Evolutionary conservation across 163 green algal species (phyloP).

Genomic region (Prototheca wickerhamii): DNA sequence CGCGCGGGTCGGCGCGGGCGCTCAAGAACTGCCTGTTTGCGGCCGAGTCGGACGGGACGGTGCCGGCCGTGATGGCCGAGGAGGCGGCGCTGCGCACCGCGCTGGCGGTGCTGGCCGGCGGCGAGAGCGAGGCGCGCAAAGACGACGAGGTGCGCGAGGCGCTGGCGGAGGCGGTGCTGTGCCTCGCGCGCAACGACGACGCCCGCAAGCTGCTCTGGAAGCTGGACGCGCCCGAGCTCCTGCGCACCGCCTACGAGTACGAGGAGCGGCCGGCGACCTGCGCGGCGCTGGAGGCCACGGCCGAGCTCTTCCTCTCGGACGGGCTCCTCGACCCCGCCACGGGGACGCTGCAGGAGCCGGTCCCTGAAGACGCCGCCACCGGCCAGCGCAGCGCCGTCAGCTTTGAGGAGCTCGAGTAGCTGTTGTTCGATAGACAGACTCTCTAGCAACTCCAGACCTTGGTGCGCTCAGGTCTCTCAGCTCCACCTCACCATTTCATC

Average conservation of each 20-base stretch:
- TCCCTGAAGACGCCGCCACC: not conserved
- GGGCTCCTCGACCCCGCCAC: constrained; percentile 9
- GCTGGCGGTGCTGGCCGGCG: constrained; percentile 34
- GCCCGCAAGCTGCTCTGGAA: constrained; percentile 48
- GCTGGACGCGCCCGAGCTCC: constrained; percentile 35
- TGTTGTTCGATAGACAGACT: no score
- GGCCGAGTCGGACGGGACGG: constrained; percentile 53
- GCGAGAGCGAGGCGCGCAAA: constrained; percentile 15
- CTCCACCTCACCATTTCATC: no score
- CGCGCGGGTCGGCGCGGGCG: constrained; percentile 43
- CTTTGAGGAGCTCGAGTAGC: no score
- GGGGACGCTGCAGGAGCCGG: constrained; percentile 7
- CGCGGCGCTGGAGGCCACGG: constrained; percentile 53
- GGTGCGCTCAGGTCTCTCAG: no score
- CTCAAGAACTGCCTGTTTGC: constrained; percentile 64
- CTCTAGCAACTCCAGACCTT: no score
- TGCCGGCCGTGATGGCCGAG: constrained; percentile 37
- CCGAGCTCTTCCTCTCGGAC: constrained; percentile 49
- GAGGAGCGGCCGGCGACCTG: constrained; percentile 54
- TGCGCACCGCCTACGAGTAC: constrained; percentile 57
- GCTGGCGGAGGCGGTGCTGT: constrained; percentile 56
- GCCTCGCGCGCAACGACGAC: constrained; percentile 38
- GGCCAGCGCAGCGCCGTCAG: no score
- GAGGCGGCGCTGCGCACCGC: constrained; percentile 36
- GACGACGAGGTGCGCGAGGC: constrained; percentile 50